Percentiles rank a stretch among this genome's conserved stretches.
Conservation (phyloP, 495 filamentous ascomycete genomes). For the Hypoxylon rickii region DNA sequence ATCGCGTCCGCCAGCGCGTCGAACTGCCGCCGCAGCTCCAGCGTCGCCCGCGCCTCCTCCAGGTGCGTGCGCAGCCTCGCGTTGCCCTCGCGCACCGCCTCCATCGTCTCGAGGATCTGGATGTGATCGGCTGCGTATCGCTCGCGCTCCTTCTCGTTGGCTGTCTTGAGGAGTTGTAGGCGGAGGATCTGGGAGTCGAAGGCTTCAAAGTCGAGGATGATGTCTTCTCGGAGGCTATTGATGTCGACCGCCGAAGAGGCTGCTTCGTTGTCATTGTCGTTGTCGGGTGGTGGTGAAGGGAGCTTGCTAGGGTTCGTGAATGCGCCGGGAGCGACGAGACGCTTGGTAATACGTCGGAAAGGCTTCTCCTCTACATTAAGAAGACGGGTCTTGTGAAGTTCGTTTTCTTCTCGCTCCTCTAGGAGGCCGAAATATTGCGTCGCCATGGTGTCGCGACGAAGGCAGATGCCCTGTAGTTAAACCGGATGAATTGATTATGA, state of each 20-base stretch:
- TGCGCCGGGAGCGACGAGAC: slow-evolving; percentile 68
- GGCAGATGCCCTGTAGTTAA: neutral
- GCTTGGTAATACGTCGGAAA: slow-evolving; percentile 86
- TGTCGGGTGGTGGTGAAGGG: slow-evolving; percentile 73
- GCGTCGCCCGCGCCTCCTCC: slow-evolving; percentile 71
- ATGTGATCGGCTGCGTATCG: slow-evolving; percentile 82
- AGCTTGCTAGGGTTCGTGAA: slow-evolving; percentile 61
- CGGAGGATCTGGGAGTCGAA: slow-evolving; percentile 81
- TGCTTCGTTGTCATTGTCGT: slow-evolving; percentile 17
- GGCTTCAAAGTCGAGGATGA: slow-evolving; percentile 85
- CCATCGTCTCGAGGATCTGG: slow-evolving; percentile 73
- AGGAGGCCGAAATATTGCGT: slow-evolving; percentile 44
- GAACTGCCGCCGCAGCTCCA: slow-evolving; percentile 82
- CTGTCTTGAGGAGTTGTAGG: slow-evolving; percentile 82
- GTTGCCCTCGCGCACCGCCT: slow-evolving; percentile 78
- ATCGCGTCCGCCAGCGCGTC: slow-evolving; percentile 88
- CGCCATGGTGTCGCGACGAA: slow-evolving; percentile 21
- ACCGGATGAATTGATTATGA: no score
- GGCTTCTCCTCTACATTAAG: slow-evolving; percentile 91
- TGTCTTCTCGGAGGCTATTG: slow-evolving; percentile 74
- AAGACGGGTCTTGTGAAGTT: slow-evolving; percentile 88
- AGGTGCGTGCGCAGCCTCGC: slow-evolving; percentile 70
- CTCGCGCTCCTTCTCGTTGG: slow-evolving; percentile 82
- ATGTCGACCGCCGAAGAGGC: slow-evolving; percentile 49
- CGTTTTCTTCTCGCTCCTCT: slow-evolving; percentile 66